Base-by-base conservation (phyloP, 805 yeast genomes). In the Yamadazyma takamatsuzukensis region DNA sequence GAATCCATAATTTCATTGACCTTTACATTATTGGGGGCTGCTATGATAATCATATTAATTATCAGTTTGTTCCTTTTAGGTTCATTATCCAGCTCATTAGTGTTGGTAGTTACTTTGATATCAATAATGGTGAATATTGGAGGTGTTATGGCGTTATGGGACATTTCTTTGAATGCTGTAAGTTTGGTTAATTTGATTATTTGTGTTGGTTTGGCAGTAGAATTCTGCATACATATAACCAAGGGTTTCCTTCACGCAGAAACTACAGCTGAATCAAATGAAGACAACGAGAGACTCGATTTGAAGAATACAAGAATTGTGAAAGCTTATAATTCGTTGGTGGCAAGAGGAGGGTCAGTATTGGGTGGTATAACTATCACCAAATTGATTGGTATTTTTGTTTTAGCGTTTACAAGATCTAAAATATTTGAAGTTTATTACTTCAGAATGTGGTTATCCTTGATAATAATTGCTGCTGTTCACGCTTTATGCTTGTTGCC, bases 201-300 rank as follows among this genome's bases (percentile, higher is more conserved):
- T n/a, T 90, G 97, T 54, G 79, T 83, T 3, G 98, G 98, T 0
- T 63, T 90, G 22, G 89, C 93, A 2, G 96, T 93, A 21, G 98
- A 93, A 57, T 93, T 90, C 53, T 87, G 96, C 38, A 75, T 83
- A 21, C 97, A 90, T 56, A 72, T 93, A 34, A 83, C 87, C 1
- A 68, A 93, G 36, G 87, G 93, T 2, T 90, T 78, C 55, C 72
- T 83, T 17, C 63, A 22, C 15, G 41, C 47, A 3, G 7, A 28
- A 5, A 24, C 29, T 8, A 32, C 18, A 5, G 37, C 23, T 18
- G 25, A 19, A 15, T 15, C 27, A 5, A 16, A 25, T 15, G 31
- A 34, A 18, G 33, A 35, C 16, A 37, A 36, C 15, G 35, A 27
- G n/a, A 27, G 32, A 4, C 11, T 15, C 15, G 39, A 32, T 12